Evolutionary conservation across 495 filamentous ascomycete genomes (phyloP), one percentile per base, ranked within the genome.

Genomic region (Lasiosphaeria hispida): DNA sequence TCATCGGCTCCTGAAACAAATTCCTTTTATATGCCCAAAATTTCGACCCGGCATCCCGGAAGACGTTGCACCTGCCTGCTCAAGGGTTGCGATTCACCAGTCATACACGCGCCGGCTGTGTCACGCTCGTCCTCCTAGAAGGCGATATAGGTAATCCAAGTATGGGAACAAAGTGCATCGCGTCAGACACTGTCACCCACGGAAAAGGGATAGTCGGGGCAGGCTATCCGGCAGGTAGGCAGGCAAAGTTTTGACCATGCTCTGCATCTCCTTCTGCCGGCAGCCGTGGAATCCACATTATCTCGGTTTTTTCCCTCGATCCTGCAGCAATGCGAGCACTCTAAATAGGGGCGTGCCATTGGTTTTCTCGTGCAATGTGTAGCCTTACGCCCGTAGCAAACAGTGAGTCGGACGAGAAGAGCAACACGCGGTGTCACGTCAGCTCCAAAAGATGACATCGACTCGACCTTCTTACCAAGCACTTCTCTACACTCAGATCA

Each of bases 311-410:
- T 53, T 43, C 44, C 36, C 57, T 67, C 69, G 70, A 73, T 73
- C 69, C 68, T 71, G 69, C 69, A 71, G 66, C 62, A 52, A 50
- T 54, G 64, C 65, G 64, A 54, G 42, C 45, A 65, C 44, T 57
- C 52, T 55, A 58, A 58, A 53, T 41, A 33, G 37, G 23, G 36
- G 15, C 37, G 34, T 18, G 52, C 48, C 49, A 56, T 34, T 23
- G 17, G 45, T 40, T 50, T 14, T 19, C 43, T 36, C 23, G 43
- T 62, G 42, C 34, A 23, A 53, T 57, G 61, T 57, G 62, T 58
- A 63, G 55, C 68, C 58, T 66, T 67, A 67, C 68, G 66, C 57
- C 68, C 65, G 69, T 69, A 70, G 53, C 39, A 47, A n/a, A 36
- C 51, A 45, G n/a, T 11, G 19, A 1, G 17, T 38, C 48, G 37